Base-by-base conservation (phyloP, 345 rosid species). In the Pistacia integerrima region DNA sequence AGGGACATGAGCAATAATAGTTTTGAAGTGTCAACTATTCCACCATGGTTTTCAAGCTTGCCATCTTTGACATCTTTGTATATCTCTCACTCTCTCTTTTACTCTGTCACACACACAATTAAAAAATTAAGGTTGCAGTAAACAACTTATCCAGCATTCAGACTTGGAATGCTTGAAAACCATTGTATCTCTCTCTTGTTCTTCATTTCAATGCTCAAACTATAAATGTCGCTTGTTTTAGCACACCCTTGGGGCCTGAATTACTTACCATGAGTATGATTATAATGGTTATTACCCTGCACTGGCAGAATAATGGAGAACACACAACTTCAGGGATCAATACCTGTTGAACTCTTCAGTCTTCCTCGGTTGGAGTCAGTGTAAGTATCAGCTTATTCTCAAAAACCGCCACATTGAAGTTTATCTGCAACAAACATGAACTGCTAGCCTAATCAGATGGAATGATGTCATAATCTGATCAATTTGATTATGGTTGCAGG, bases 1-100 rank as follows among this genome's bases (percentile, higher is more conserved):
- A 95, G 99, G 84, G 97, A 91, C 76, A 63, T 93, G 69, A 91
- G 98, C 82, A 93, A 89, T 77, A 95, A 93, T 33, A 84, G 80
- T 71, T 91, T 95, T 41, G 80, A 75, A 1, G 3, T 71, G 8
- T 56, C 93, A 60, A 76, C 54, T 4, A 72, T 95, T 77, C 94
- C 94, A 56, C 16, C 84, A 12, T 95, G 97, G 97, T 65, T 88
- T 56, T 69, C 84, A 49, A 75, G 80, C 11, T 76, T 88, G 65
- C 48, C 20, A 41, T 75, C 88, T 59, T 77, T 95, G 56, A 83
- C 96, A 81, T 83, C 95, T 70, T 74, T 94, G 98, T 94, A 92
- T 9, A 88, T 70, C 13, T 81, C 78, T 72, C 68, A 76, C 59
- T 59, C 57, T 63, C 10, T 55, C 54, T 74, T 62, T 54, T 16